phyloP scores from a whole-genome alignment of 441 rosid species.

The Gossypium trilobum region DNA sequence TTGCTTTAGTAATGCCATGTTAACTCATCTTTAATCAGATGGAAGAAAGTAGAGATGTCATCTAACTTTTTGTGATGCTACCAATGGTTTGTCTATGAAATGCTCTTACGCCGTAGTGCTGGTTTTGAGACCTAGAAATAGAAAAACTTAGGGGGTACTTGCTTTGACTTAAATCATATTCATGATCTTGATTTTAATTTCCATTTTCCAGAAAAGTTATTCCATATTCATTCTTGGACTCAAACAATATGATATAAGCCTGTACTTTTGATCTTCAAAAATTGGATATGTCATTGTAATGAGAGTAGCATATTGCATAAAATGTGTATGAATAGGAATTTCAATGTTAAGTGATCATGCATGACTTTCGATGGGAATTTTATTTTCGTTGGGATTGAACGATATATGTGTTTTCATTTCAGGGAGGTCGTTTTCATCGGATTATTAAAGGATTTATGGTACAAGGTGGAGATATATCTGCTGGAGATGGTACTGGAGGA shows the following conservation, averaged over 20 bases:
- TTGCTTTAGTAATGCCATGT: too few species aligned
- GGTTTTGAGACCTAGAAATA: not conserved
- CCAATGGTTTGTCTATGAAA: not conserved
- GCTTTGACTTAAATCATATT: not conserved
- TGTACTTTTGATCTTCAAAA: not conserved
- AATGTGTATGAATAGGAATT: too few species aligned
- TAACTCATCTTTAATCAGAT: too few species aligned
- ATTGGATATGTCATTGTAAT: not conserved
- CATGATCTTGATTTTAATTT: not conserved
- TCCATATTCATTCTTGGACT: not conserved
- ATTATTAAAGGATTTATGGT: constrained; percentile 78
- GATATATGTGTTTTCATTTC: not conserved
- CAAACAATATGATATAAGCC: not conserved
- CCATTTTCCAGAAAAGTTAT: not conserved
- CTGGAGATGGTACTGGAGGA: constrained; percentile 85
- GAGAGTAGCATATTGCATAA: not conserved
- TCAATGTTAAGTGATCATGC: not conserved
- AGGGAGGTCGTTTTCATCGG: constrained; percentile 82
- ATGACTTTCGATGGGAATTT: not conserved
- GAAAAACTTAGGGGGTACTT: not conserved
- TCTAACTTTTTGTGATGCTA: not conserved
- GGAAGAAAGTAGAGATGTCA: too few species aligned
- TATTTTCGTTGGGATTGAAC: not conserved
- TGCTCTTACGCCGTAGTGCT: not conserved
- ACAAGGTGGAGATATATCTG: constrained; percentile 91